A percentile compares a stretch with the other conserved stretches of the same genome.
phyloP scores from a whole-genome alignment of 257 asterid genomes.

The Capsicum pubescens region DNA sequence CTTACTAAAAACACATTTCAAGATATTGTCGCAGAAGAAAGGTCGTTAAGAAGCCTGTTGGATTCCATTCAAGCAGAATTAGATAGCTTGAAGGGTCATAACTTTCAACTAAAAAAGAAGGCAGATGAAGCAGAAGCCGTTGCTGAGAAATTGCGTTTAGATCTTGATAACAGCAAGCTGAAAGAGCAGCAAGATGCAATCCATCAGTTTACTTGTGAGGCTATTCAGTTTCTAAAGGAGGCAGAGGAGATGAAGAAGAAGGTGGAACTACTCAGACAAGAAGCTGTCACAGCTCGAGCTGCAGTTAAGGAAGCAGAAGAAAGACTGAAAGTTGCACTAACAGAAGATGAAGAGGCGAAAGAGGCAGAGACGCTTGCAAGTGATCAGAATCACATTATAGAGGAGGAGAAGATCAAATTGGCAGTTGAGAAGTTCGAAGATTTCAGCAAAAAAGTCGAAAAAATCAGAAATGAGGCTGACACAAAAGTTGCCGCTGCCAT shows the following conservation, averaged over 20 bases:
- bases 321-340: slow-evolving; percentile 48
- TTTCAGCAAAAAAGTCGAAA: slow-evolving; percentile 54
- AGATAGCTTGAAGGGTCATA: slow-evolving; percentile 26
- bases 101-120: slow-evolving; percentile 22
- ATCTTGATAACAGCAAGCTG: slow-evolving; percentile 25
- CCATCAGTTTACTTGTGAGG: slow-evolving; percentile 49
- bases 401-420: slow-evolving; percentile 44
- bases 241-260: slow-evolving; percentile 50
- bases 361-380: slow-evolving; percentile 58
- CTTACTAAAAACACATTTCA: slow-evolving; percentile 29
- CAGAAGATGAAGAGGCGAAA: slow-evolving; percentile 61
- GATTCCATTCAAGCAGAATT: slow-evolving; percentile 33
- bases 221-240: slow-evolving; percentile 50
- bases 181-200: slow-evolving; percentile 33
- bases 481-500: slow-evolving; percentile 57
- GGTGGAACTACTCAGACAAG: slow-evolving; percentile 45
- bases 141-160: slow-evolving; percentile 30
- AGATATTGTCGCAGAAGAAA: slow-evolving; percentile 28
- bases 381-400: slow-evolving; percentile 41
- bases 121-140: slow-evolving; percentile 30
- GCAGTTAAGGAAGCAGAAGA: slow-evolving; percentile 55
- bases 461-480: slow-evolving; percentile 50
- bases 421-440: slow-evolving; percentile 51
- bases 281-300: slow-evolving; percentile 50
- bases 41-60: slow-evolving; percentile 23